Percentiles rank a stretch among this genome's conserved stretches.
Conservation (phyloP, 495 filamentous ascomycete species). For the Thermochaetoides thermophila region DNA sequence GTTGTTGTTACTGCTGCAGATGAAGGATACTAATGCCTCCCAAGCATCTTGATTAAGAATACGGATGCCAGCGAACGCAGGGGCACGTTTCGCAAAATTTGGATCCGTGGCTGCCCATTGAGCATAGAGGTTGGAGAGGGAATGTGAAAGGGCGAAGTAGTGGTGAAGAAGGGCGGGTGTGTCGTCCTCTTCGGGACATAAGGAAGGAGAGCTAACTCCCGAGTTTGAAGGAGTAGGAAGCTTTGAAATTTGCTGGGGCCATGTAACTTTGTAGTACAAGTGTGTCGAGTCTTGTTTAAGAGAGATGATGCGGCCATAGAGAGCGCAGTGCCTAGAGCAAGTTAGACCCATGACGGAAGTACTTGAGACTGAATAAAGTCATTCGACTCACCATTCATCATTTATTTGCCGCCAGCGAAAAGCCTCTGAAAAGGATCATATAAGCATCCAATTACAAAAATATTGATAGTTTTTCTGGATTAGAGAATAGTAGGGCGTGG, state of each 20-base stretch:
- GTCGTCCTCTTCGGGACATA: constrained; percentile 34
- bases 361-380: neutral
- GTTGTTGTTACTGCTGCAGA: constrained; percentile 98
- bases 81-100: constrained; percentile 81
- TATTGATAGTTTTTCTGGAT: too few relatives aligned
- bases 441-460: neutral
- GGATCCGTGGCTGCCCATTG: constrained; percentile 76
- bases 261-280: constrained; percentile 69
- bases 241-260: constrained; percentile 23
- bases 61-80: constrained; percentile 81
- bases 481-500: neutral
- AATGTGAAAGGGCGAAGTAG: constrained; percentile 69
- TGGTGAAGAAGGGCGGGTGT: constrained; percentile 52
- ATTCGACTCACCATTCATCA: constrained; percentile 56
- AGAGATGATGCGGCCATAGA: constrained; percentile 71
- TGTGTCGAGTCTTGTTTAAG: constrained; percentile 65
- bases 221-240: constrained; percentile 11
- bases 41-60: constrained; percentile 91
- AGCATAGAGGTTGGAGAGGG: constrained; percentile 60
- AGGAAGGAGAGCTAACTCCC: constrained; percentile 2
- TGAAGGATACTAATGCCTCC: constrained; percentile 89
- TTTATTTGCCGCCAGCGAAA: constrained; percentile 82
- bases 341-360: constrained; percentile 9
- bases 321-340: constrained; percentile 51
- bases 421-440: constrained; percentile 33